phyloP scores from a whole-genome alignment of 495 filamentous ascomycete species.

The Podospora sp. region DNA sequence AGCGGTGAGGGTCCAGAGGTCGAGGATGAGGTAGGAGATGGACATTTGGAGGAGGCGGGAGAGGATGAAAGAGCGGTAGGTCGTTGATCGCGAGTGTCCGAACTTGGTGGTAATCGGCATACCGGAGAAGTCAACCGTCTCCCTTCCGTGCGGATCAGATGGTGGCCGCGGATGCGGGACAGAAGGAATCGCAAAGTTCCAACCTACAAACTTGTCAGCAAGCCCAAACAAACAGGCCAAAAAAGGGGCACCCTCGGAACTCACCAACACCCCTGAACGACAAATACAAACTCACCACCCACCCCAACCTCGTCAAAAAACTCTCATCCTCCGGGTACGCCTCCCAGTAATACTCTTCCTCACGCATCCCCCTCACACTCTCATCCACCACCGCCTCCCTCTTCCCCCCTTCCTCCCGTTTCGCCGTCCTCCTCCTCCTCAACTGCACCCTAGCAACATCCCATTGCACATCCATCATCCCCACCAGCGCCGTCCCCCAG shows the following conservation, averaged over 20 bases:
- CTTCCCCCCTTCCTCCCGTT: neutral
- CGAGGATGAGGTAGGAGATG: constrained; percentile 63
- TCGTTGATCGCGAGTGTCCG: constrained; percentile 42
- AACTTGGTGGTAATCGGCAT: constrained; percentile 28
- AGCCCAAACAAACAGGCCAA: neutral
- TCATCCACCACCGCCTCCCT: constrained; percentile 19
- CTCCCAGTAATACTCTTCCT: constrained; percentile 72
- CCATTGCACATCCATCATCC: constrained; percentile 66
- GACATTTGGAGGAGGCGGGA: constrained; percentile 51
- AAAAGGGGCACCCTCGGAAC: constrained; percentile 6
- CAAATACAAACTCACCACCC: constrained; percentile 67
- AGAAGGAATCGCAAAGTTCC: constrained; percentile 58
- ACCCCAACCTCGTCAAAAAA: constrained; percentile 66
- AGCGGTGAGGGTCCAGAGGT: constrained; percentile 65
- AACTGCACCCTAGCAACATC: constrained; percentile 69
- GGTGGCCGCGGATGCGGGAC: constrained; percentile 22
- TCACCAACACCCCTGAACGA: constrained; percentile 67
- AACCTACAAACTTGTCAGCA: constrained; percentile 51
- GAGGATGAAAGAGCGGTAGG: constrained; percentile 49
- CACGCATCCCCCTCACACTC: too few relatives aligned
- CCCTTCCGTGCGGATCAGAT: neutral
- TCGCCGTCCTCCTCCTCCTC: constrained; percentile 3
- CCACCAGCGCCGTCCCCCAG: constrained; percentile 62
- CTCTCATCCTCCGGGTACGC: constrained; percentile 60
- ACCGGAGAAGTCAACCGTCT: constrained; percentile 17